Evolutionary conservation across 129 eudicot genomes (phyloP).

Genomic region (Chrysanthemum lavandulifolium): DNA sequence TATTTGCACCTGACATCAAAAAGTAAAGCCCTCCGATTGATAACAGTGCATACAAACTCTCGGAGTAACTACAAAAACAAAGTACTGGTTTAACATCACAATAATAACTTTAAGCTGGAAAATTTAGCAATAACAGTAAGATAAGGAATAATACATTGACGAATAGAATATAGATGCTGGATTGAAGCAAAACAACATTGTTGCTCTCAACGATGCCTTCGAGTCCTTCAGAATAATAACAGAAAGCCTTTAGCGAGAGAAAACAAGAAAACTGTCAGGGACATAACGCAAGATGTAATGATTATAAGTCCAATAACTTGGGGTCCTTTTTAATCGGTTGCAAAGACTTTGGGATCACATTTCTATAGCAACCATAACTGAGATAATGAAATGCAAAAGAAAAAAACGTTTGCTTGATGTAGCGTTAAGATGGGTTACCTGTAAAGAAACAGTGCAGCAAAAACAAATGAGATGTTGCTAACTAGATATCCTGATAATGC

Average conservation of each 20-base stretch:
- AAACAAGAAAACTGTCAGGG: slow-evolving; percentile 27
- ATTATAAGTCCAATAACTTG: neutral
- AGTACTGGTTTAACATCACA: slow-evolving; percentile 7
- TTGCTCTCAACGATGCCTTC: slow-evolving; percentile 69
- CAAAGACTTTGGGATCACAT: neutral
- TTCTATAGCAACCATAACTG: neutral
- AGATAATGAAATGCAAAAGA: neutral
- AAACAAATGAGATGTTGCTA: slow-evolving; percentile 61
- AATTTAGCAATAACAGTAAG: neutral
- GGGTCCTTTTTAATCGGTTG: neutral
- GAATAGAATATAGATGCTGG: slow-evolving; percentile 98
- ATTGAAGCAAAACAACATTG: slow-evolving; percentile 87
- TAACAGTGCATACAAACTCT: slow-evolving; percentile 78
- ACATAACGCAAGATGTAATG: slow-evolving; percentile 16
- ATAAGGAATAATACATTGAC: slow-evolving; percentile 54
- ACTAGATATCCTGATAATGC: slow-evolving; percentile 74
- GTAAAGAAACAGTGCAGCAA: slow-evolving; percentile 73
- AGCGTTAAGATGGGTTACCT: slow-evolving; percentile 35
- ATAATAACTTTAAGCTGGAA: neutral
- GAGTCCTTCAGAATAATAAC: slow-evolving; percentile 62
- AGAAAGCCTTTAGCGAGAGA: slow-evolving; percentile 65
- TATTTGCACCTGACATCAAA: slow-evolving; percentile 51
- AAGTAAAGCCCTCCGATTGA: slow-evolving; percentile 74
- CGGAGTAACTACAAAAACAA: slow-evolving; percentile 68
- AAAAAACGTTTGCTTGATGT: neutral